Conservation (phyloP, 148 eudicot species). For the Fagopyrum tataricum region DNA sequence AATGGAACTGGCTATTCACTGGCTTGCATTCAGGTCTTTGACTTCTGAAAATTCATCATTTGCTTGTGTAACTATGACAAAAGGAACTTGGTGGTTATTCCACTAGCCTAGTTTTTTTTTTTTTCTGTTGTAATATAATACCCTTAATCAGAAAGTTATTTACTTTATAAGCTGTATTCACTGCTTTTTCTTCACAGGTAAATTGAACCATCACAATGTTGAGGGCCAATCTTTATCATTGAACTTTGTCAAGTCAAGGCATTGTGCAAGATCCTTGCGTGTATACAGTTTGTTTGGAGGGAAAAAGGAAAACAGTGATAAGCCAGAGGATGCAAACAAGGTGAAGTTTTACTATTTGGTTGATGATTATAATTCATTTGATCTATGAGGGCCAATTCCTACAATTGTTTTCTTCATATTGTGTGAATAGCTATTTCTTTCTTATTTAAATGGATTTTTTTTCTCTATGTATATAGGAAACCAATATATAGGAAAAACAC, state of each 20-base stretch:
- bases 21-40: neutral
- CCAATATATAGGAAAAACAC: no score
- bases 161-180: no score
- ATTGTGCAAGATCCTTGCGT: slow-evolving; percentile 26
- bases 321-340: slow-evolving; percentile 49
- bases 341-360: slow-evolving; percentile 22
- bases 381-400: neutral
- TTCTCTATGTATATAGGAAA: no score
- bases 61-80: neutral
- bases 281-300: slow-evolving; percentile 69
- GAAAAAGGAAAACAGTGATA: slow-evolving; percentile 54
- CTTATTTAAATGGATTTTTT: no score
- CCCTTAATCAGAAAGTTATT: no score
- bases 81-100: no score
- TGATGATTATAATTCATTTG: neutral
- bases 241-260: slow-evolving; percentile 20
- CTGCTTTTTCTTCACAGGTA: slow-evolving; percentile 22
- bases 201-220: slow-evolving; percentile 18
- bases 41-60: neutral
- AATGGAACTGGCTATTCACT: neutral
- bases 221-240: slow-evolving; percentile 24
- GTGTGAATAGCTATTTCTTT: no score
- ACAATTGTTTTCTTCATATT: no score
- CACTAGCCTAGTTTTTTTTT: no score
- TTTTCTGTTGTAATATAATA: no score